Percentiles rank a stretch among this genome's conserved stretches.
Evolutionary conservation across 768 basidiomycete species (phyloP).

Genomic region (Auricularia cornea): DNA sequence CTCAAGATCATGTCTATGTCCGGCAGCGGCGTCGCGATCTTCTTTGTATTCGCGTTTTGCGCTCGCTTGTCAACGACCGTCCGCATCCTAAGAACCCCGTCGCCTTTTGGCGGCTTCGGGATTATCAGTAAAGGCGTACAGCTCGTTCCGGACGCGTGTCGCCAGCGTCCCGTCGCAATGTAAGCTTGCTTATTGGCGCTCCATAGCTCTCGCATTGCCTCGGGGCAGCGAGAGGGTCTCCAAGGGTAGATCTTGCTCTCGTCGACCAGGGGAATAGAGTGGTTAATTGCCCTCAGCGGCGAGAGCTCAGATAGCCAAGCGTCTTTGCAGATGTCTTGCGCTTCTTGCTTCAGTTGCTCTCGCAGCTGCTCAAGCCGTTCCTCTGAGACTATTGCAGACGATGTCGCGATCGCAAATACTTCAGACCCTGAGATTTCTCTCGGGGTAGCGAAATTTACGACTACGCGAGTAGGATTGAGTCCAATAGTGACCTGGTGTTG

Average conservation of each 20-base stretch:
- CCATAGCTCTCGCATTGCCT: slow-evolving; percentile 23
- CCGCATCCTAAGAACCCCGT: background rate
- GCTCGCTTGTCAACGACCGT: slow-evolving; percentile 6
- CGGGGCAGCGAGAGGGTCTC: slow-evolving; percentile 24
- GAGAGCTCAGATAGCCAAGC: slow-evolving; percentile 21
- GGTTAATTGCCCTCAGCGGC: slow-evolving; percentile 32
- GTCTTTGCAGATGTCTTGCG: slow-evolving; percentile 1
- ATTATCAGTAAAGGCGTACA: slow-evolving; percentile 8
- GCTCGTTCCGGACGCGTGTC: background rate
- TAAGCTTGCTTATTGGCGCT: slow-evolving; percentile 18
- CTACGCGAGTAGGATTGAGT: slow-evolving; percentile 8
- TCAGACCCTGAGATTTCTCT: background rate
- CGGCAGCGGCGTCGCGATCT: slow-evolving; percentile 5
- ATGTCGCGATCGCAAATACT: background rate
- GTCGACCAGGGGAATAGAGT: slow-evolving; percentile 32
- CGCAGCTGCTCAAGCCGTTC: background rate
- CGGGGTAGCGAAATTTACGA: background rate
- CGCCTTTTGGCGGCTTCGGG: background rate
- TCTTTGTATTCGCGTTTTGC: slow-evolving; percentile 5
- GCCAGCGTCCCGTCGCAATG: slow-evolving; percentile 8
- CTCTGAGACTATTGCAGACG: background rate
- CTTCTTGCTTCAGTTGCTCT: background rate
- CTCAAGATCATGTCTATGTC: slow-evolving; percentile 4
- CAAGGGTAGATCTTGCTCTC: slow-evolving; percentile 23
- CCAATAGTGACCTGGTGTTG: slow-evolving; percentile 22